phyloP scores from a whole-genome alignment of 2,329 filamentous ascomycete species.

The Dactylellina leptospora region DNA sequence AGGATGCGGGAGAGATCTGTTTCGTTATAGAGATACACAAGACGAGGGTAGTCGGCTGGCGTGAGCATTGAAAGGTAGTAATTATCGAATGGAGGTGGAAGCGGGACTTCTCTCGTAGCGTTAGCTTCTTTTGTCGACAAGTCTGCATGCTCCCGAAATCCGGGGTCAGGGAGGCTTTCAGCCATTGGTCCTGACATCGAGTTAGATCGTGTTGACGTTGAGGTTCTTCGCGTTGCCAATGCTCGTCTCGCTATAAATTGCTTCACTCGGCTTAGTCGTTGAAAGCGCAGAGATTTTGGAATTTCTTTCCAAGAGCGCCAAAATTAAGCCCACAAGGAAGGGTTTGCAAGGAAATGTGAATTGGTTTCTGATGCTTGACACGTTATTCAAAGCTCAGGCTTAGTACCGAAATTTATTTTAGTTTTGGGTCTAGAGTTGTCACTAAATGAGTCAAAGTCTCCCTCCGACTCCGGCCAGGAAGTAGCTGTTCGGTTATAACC shows the following conservation, averaged over 20 bases:
- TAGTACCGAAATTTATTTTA: not conserved
- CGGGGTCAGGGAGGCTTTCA: not conserved
- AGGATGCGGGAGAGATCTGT: slow-evolving; percentile 31
- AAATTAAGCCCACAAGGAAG: too few relatives aligned
- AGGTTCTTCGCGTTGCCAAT: not conserved
- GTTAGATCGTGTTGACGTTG: not conserved
- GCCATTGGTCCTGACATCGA: not conserved
- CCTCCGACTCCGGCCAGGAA: too few relatives aligned
- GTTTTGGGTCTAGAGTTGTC: not conserved
- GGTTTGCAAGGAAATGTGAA: too few relatives aligned
- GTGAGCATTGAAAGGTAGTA: slow-evolving; percentile 33
- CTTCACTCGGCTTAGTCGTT: not conserved
- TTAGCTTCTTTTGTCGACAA: not conserved
- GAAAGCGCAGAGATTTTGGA: not conserved
- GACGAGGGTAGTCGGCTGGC: slow-evolving; percentile 28
- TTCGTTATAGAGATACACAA: slow-evolving; percentile 32
- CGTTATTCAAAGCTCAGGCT: not conserved
- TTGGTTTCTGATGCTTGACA: too few relatives aligned
- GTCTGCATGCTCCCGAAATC: not conserved
- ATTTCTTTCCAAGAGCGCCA: not conserved
- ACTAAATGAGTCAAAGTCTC: not conserved
- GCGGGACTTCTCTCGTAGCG: slow-evolving; percentile 12
- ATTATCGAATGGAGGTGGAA: slow-evolving; percentile 35
- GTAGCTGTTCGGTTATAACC: too few relatives aligned
- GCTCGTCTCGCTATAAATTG: not conserved